These are phyloP conservation scores for Juncus effusus DNA, from an alignment of 176 grass and related monocot genomes.

Conservation along the genomic window DNA sequence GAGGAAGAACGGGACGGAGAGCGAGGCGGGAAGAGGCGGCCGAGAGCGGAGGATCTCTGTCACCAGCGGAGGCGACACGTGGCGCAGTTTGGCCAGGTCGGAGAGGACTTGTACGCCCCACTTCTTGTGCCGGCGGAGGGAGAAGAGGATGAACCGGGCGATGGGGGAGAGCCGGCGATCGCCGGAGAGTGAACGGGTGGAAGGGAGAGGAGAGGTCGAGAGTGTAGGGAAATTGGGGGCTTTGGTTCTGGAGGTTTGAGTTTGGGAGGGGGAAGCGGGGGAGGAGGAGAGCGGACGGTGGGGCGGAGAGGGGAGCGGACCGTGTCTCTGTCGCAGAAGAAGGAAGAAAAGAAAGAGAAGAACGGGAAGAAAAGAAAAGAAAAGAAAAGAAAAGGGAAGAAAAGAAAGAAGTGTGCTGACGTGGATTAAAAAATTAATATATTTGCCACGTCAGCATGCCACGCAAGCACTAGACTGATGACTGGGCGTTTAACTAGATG, in stretches of 20 bases:
- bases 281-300: constrained; percentile 38
- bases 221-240: constrained; percentile 9
- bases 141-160: constrained; percentile 61
- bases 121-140: constrained; percentile 51
- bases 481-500: too few species aligned
- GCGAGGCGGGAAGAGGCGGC: constrained; percentile 39
- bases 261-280: constrained; percentile 37
- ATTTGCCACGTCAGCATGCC: too few species aligned
- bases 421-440: too few species aligned
- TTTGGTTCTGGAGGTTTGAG: background rate
- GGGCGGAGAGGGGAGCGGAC: constrained; percentile 55
- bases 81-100: constrained; percentile 69
- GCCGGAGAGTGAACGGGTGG: constrained; percentile 7
- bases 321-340: too few species aligned
- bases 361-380: too few species aligned
- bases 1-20: constrained; percentile 82
- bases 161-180: constrained; percentile 64
- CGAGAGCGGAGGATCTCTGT: constrained; percentile 49
- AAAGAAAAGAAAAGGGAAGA: too few species aligned
- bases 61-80: constrained; percentile 54
- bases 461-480: too few species aligned
- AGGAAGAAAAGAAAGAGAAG: too few species aligned
- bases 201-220: constrained; percentile 22
- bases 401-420: too few species aligned
- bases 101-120: constrained; percentile 56